Base-by-base conservation (phyloP, 106 monocot species). In the Dendrobium officinale region DNA sequence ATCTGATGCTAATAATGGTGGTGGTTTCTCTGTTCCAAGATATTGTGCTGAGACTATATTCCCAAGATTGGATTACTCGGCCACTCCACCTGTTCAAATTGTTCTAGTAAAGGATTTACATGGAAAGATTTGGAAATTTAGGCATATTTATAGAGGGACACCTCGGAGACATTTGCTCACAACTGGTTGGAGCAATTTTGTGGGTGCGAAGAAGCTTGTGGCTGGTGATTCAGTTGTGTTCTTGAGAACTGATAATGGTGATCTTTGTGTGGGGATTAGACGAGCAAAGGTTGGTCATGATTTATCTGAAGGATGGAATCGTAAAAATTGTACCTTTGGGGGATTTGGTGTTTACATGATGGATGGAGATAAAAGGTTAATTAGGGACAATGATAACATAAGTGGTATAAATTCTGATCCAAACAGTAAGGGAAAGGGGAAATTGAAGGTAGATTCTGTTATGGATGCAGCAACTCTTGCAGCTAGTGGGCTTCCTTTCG, bases 31-130 rank as follows among this genome's bases (percentile, higher is more conserved):
- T 1, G 86, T 89, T 9, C 89, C 89, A 18, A 79, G 86, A 15
- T 86, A 82, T 81, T 86, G 86, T 74, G 89, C 89, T 3, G 85
- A 89, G 45, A 80, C 86, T n/a, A 84, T 89, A 42, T 89, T 89
- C 64, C 89, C 89, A 19, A 75, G 80, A 20, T 61, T 89, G 83
- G 82, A 89, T 79, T 84, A 84, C 58, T 75, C 84, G 4, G 89
- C 86, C 4, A 79, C 82, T 7, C 86, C 82, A 4, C 89, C 89
- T 4, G 82, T 82, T 18, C 89, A 89, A 51, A 84, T 64, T 2
- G 66, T 89, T 37, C 59, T 79, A 22, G 86, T 77, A 18, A 82
- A 80, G 83, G 89, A 89, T 70, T 82, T 89, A 67, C 89, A 89
- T 29, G 86, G 89, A 17, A 79, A 73, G 51, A 48, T 80, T 42